phyloP scores from a whole-genome alignment of 345 rosid genomes.

The Acer saccharum region DNA sequence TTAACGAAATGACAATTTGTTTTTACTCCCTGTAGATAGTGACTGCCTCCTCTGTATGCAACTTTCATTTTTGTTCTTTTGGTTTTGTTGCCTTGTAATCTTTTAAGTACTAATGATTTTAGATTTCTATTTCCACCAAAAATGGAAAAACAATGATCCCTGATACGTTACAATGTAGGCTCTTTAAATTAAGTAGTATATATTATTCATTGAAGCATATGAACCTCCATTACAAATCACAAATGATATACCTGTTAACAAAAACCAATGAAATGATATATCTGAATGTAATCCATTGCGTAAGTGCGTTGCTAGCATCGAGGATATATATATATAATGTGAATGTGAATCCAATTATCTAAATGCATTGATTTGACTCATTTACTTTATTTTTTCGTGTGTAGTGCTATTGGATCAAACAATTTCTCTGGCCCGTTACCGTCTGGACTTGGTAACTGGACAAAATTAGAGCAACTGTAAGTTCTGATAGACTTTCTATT shows the following conservation, averaged over 20 bases:
- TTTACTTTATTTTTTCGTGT: not conserved
- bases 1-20: not conserved
- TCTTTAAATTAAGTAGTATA: too few relatives aligned
- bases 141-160: too few relatives aligned
- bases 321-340: not conserved
- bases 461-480: conserved; percentile 10
- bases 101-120: not conserved
- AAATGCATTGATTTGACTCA: not conserved
- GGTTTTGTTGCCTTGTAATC: not conserved
- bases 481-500: not conserved
- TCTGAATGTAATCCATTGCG: too few relatives aligned
- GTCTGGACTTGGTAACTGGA: conserved; percentile 7
- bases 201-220: too few relatives aligned
- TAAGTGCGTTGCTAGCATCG: not conserved
- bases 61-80: not conserved
- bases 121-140: too few relatives aligned
- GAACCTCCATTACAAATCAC: too few relatives aligned
- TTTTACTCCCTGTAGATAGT: not conserved
- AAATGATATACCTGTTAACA: too few relatives aligned
- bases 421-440: not conserved
- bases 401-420: not conserved
- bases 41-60: not conserved
- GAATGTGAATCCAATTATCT: too few relatives aligned
- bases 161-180: too few relatives aligned
- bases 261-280: too few relatives aligned